These are phyloP conservation scores for Phyllosticta capitalensis DNA, from an alignment of 2,329 filamentous ascomycete genomes.

Conservation along the genomic window DNA sequence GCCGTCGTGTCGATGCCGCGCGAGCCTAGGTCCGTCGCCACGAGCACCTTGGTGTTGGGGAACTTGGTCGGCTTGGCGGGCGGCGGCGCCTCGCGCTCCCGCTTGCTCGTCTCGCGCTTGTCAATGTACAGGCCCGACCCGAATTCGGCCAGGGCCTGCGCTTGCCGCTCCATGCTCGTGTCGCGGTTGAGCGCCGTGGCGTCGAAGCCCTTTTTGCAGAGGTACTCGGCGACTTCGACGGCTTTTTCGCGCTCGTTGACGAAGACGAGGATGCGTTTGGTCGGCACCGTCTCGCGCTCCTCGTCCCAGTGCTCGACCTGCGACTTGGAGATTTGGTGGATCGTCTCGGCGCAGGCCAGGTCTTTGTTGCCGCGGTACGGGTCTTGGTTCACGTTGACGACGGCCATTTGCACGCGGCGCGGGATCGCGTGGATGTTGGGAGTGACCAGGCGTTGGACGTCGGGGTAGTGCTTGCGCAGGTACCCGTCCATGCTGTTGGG, in stretches of 20 bases:
- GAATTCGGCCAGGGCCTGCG: conserved; percentile 68
- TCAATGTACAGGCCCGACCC: conserved; percentile 28
- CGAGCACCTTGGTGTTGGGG: conserved; percentile 66
- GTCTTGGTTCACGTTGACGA: conserved; percentile 85
- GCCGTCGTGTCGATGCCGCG: conserved; percentile 89
- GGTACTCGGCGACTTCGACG: conserved; percentile 67
- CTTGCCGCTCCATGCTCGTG: conserved; percentile 65
- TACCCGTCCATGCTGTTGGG: conserved; percentile 80
- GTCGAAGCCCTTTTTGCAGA: conserved; percentile 77
- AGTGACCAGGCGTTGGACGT: conserved; percentile 78
- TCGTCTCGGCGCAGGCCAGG: conserved; percentile 86
- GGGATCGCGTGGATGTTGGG: conserved; percentile 95
- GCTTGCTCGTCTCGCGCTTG: conserved; percentile 6
- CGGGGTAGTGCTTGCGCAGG: conserved; percentile 71
- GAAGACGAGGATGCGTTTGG: conserved; percentile 86
- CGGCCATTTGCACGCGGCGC: conserved; percentile 83
- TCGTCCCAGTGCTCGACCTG: conserved; percentile 33
- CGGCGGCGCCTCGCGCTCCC: not conserved
- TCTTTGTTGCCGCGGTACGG: conserved; percentile 89
- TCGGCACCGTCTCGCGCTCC: conserved; percentile 44
- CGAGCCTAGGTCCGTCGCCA: conserved; percentile 87
- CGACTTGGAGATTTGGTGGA: conserved; percentile 86
- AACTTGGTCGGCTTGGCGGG: not conserved
- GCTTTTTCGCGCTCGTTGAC: conserved; percentile 94
- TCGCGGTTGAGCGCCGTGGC: conserved; percentile 80